Base-by-base conservation (phyloP, 139 green algal species). In the Trebouxia sp. region DNA sequence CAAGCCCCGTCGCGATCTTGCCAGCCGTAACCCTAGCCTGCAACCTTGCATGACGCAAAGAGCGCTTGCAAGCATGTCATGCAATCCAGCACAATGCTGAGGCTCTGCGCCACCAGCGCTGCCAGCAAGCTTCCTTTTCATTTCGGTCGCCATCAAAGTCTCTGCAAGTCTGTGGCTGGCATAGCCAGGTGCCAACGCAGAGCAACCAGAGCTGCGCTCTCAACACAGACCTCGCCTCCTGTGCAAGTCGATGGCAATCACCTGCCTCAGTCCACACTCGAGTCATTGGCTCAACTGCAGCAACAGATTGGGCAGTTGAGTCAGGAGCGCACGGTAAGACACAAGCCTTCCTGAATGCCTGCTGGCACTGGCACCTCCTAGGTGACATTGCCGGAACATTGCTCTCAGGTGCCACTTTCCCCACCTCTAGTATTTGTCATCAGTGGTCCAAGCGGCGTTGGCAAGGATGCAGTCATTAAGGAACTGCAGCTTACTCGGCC, bases 391-490 rank as follows among this genome's bases (percentile, higher is more conserved):
- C 12, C 20, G 10, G n/a, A n/a, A n/a, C 38, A 32, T 5, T 74
- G 58, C n/a, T n/a, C n/a, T n/a, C 65, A 82, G 75, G 65, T 79
- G 11, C 28, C 75, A 28, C n/a, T 48, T 12, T 10, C 39, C 3
- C 32, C 41, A 20, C 66, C 93, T 15, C 69, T 96, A 41, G 88
- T 97, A 8, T 43, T 98, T 17, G 88, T 99, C 35, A 93, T 99
- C 72, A 94, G 87, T 65, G 96, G 96, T 0, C 95, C 95, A 15
- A 95, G 89, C 35, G 96, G 96, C n/a, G 96, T 98, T 22, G 96
- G 96, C 74, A 99, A 99, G 82, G 96, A 99, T 84, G 87, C 94
- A 22, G 94, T 98, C 5, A 89, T 99, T 55, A 86, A 85, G 8
- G 32, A 75, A 37, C 83, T 98, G 66, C 92, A 94, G 75, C 83